phyloP scores from a whole-genome alignment of 2,329 filamentous ascomycete species.

The Pezicula neosporulosa region DNA sequence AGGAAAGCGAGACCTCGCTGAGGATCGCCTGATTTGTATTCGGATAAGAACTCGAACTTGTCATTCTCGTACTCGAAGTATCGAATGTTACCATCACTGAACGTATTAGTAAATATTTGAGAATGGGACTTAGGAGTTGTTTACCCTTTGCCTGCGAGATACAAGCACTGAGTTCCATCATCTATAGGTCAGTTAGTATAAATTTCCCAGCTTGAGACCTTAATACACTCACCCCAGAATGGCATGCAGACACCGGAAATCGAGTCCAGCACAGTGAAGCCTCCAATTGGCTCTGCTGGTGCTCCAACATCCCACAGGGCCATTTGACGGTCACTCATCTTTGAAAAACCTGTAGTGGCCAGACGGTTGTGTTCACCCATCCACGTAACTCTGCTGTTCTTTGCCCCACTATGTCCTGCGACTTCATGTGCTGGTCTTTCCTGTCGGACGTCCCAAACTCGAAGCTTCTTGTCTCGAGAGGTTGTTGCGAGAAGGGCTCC shows the following conservation, averaged over 20 bases:
- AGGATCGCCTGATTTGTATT: slow-evolving; percentile 95
- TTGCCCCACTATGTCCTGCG: slow-evolving; percentile 84
- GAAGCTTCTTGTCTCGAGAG: slow-evolving; percentile 95
- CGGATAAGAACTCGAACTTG: slow-evolving; percentile 95
- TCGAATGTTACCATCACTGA: slow-evolving; percentile 93
- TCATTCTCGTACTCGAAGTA: slow-evolving; percentile 99
- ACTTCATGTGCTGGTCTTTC: slow-evolving; percentile 83
- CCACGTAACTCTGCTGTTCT: slow-evolving; percentile 97
- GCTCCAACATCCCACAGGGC: slow-evolving; percentile 92
- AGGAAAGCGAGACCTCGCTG: slow-evolving; percentile 93
- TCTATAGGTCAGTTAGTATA: slow-evolving; percentile 41
- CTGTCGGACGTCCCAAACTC: slow-evolving; percentile 96
- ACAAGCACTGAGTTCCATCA: slow-evolving; percentile 90
- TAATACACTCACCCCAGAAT: slow-evolving; percentile 72
- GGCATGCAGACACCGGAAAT: slow-evolving; percentile 99
- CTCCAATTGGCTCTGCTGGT: slow-evolving; percentile 76
- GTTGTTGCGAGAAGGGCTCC: slow-evolving; percentile 87
- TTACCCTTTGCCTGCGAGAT: slow-evolving; percentile 95
- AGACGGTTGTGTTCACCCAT: slow-evolving; percentile 95
- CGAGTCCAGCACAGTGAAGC: slow-evolving; percentile 86
- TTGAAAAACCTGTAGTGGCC: slow-evolving; percentile 94
- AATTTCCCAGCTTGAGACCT: slow-evolving; percentile 14
- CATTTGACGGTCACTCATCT: slow-evolving; percentile 96
- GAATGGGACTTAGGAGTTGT: slow-evolving; percentile 27
- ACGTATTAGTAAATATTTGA: slow-evolving; percentile 7